Evolutionary conservation across 345 rosid genomes (phyloP), one percentile per base, ranked within the genome.

Genomic region (Draba incana): DNA sequence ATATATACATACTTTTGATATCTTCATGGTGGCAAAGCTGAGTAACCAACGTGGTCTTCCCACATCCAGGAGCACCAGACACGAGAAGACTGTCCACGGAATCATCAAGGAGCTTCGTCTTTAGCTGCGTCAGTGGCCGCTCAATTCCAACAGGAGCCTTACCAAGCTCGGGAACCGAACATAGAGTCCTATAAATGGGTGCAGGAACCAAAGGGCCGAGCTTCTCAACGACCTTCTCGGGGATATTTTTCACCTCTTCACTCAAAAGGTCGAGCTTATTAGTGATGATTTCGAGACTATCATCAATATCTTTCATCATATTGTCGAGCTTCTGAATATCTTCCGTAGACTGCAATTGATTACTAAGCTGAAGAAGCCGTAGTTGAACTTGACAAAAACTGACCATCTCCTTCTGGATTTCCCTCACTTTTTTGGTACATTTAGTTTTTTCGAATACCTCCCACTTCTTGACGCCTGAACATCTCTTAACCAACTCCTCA

Each of bases 21-120:
- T 64, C 45, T 14, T 14, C 6, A 52, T 84, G 82, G 2, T 58
- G 69, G 25, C 87, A 84, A 28, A 81, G 77, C 37, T 69, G 71
- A 50, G 59, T 78, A 70, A 74, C 85, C 14, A 85, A 58, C 1
- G 85, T 82, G 23, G 85, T 79, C 70, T 82, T 84, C 20, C 87
- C 90, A 14, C 75, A 69, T 37, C 90, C 89, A 35, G 80, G 78
- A 11, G 80, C 58, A 77, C 80, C 87, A 68, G 84, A 75, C 13
- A 84, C 75, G 14, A 80, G 75, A 57, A 76, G 62, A 57, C 60
- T 61, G 1, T 57, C 47, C 3, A 25, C 38, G 1, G 50, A 68
- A 39, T 54, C 43, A 16, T 55, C n/a, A 8, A 81, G 61, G 68
- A 87, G 73, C 39, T 52, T 57, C 76, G 10, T 31, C 70, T 81